Evolutionary conservation across 1,139 yeast genomes (phyloP).

Genomic region (Hyphopichia khmerensis): DNA sequence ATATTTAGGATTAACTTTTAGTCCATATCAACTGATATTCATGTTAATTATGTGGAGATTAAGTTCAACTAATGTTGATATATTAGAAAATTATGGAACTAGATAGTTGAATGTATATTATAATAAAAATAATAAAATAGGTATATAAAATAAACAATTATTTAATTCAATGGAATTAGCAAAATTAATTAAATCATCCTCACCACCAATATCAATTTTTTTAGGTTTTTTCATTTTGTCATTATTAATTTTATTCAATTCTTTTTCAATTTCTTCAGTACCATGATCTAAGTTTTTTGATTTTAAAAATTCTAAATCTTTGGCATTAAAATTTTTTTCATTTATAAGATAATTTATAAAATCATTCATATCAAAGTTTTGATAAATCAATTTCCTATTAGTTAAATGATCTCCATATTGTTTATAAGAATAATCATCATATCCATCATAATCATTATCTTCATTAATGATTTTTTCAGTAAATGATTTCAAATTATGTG

Average conservation of each 20-base stretch:
- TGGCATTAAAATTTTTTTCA: constrained; percentile 28
- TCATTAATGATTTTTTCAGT: constrained; percentile 21
- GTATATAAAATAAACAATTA: neutral
- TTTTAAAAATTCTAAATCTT: constrained; percentile 28
- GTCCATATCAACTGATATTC: constrained; percentile 67
- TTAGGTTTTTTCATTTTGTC: constrained; percentile 13
- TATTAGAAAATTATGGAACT: constrained; percentile 24
- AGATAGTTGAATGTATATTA: neutral
- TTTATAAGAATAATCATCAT: constrained; percentile 10
- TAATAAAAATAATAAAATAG: constrained; percentile 1
- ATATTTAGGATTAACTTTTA: constrained; percentile 54
- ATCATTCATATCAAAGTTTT: constrained; percentile 24
- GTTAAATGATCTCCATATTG: constrained; percentile 7
- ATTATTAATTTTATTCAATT: constrained; percentile 32
- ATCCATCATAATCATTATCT: constrained; percentile 4
- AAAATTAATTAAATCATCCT: constrained; percentile 10
- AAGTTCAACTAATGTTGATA: constrained; percentile 57
- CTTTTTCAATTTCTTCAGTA: constrained; percentile 36
- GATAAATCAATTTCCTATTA: neutral
- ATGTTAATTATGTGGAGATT: constrained; percentile 78
- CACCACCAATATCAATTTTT: constrained; percentile 37
- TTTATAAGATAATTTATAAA: constrained; percentile 25
- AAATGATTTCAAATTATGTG: constrained; percentile 24
- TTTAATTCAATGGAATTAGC: neutral
- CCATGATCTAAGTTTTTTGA: constrained; percentile 32